A percentile compares a stretch with the other conserved stretches of the same genome.
Evolutionary conservation across 306 rosid genomes (phyloP).

Genomic region (Medicago truncatula): DNA sequence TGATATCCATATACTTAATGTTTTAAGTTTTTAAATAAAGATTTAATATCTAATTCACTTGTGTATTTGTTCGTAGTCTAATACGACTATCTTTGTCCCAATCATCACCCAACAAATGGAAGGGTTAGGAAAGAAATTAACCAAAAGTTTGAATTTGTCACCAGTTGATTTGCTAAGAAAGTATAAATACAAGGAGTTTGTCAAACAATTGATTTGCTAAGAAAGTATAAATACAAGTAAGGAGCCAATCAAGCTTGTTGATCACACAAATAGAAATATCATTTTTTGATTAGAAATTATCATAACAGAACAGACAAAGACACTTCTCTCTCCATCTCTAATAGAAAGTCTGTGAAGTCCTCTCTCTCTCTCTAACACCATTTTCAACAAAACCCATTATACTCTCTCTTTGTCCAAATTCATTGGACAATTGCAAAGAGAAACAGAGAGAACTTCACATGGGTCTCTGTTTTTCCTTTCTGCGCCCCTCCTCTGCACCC

Average conservation of each 20-base stretch:
- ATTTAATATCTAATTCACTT: too few species aligned
- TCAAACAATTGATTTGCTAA: neutral
- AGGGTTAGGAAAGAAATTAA: neutral
- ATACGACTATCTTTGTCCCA: too few species aligned
- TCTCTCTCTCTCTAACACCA: slow-evolving; percentile 2
- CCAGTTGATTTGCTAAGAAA: neutral
- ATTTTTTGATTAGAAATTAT: neutral
- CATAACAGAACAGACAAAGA: slow-evolving; percentile 12
- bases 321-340: slow-evolving; percentile 11
- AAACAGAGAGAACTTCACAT: slow-evolving; percentile 35
- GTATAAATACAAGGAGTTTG: neutral
- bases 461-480: slow-evolving; percentile 70
- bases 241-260: neutral
- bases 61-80: too few species aligned
- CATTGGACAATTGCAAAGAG: neutral
- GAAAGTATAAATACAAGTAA: neutral
- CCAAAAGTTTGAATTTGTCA: neutral
- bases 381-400: neutral
- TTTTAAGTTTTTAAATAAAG: too few species aligned
- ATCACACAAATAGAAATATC: neutral
- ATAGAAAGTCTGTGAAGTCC: neutral
- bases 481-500: slow-evolving; percentile 9
- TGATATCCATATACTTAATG: too few species aligned
- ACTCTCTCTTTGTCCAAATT: slow-evolving; percentile 2
- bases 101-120: too few species aligned